Percentiles rank a stretch among this genome's conserved stretches.
Conservation (phyloP, 306 rosid species). For the Clitoria ternatea region DNA sequence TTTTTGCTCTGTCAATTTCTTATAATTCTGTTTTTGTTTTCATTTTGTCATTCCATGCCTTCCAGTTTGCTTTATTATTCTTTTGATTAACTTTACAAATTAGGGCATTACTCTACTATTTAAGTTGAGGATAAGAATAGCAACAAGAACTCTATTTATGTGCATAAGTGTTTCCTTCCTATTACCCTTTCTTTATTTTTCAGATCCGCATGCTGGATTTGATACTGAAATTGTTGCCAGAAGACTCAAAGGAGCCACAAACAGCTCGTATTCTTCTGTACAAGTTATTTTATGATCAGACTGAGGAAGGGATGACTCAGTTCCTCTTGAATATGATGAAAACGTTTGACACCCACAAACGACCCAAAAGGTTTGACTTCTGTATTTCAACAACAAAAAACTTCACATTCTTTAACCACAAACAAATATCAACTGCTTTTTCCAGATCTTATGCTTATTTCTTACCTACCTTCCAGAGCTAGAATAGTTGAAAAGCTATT, state of each 20-base stretch:
- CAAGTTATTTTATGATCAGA: conserved; percentile 94
- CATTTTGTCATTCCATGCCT: conserved; percentile 10
- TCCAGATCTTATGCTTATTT: neutral
- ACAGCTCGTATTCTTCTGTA: conserved; percentile 89
- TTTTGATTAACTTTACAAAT: neutral
- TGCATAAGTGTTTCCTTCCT: conserved; percentile 30
- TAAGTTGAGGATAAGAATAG: neutral
- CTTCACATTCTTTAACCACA: neutral
- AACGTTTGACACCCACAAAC: conserved; percentile 77
- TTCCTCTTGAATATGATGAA: conserved; percentile 71
- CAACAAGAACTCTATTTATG: neutral
- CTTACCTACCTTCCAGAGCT: neutral
- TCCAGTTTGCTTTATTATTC: conserved; percentile 11
- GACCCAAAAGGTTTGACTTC: conserved; percentile 70
- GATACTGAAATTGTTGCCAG: conserved; percentile 71
- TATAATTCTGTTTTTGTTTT: conserved; percentile 3
- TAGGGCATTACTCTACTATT: neutral
- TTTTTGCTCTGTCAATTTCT: conserved; percentile 1
- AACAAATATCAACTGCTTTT: neutral
- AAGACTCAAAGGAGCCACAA: conserved; percentile 77
- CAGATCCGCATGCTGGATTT: conserved; percentile 90
- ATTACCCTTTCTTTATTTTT: conserved; percentile 34
- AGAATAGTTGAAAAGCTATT: conserved; percentile 8
- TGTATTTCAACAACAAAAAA: conserved; percentile 6
- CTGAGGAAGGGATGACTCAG: conserved; percentile 93